Percentiles rank a stretch among this genome's conserved stretches.
Evolutionary conservation across 2,329 filamentous ascomycete species (phyloP).

Genomic region (Myriosclerotinia scirpicola): DNA sequence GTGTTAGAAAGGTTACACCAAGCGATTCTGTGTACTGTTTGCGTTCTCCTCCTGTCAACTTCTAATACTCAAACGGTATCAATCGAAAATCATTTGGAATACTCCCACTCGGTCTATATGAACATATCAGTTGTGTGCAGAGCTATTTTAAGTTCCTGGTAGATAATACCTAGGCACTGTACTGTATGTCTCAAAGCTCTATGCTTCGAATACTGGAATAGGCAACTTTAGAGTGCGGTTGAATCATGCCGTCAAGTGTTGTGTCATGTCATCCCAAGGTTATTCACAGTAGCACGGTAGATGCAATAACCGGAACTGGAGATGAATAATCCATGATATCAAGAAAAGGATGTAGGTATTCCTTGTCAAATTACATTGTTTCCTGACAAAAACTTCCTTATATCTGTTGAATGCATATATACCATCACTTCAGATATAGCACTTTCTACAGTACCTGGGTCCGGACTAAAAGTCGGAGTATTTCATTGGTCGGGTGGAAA

Average conservation of each 20-base stretch:
- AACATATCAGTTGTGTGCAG: neutral
- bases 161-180: neutral
- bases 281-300: conserved; percentile 17
- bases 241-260: conserved; percentile 23
- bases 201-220: conserved; percentile 16
- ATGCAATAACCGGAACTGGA: conserved; percentile 19
- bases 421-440: conserved; percentile 15
- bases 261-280: conserved; percentile 23
- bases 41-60: conserved; percentile 8
- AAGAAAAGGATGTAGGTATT: conserved; percentile 4
- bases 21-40: conserved; percentile 10
- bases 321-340: conserved; percentile 18
- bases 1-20: conserved; percentile 21
- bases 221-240: conserved; percentile 13
- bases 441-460: neutral
- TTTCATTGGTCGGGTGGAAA: conserved; percentile 12
- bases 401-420: conserved; percentile 10
- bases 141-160: neutral
- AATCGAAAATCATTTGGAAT: conserved; percentile 15
- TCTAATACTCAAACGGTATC: conserved; percentile 19
- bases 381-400: neutral
- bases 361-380: conserved; percentile 13
- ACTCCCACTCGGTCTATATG: conserved; percentile 8
- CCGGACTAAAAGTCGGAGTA: conserved; percentile 4
- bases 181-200: conserved; percentile 12